phyloP scores from a whole-genome alignment of 2,329 filamentous ascomycete genomes.

The Westerdykella sp. region DNA sequence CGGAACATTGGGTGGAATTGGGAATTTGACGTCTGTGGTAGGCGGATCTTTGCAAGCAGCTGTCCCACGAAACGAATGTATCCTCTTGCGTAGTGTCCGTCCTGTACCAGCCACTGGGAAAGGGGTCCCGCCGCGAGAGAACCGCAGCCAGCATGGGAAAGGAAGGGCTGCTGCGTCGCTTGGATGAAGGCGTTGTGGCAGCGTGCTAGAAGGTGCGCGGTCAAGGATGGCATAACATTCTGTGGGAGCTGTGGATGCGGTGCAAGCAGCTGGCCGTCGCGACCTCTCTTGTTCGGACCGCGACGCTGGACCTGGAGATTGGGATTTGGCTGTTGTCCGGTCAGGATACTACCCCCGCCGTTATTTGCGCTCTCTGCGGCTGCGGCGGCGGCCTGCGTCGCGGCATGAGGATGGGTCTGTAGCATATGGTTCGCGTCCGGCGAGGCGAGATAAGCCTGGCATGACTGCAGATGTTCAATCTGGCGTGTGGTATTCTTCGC shows the following conservation, averaged over 20 bases:
- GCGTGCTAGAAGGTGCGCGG: conserved; percentile 50
- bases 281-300: conserved; percentile 38
- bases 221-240: conserved; percentile 45
- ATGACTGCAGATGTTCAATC: conserved; percentile 45
- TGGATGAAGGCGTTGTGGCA: conserved; percentile 44
- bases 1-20: conserved; percentile 48
- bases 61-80: conserved; percentile 62
- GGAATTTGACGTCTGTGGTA: conserved; percentile 44
- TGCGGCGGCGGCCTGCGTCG: conserved; percentile 6
- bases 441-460: conserved; percentile 41
- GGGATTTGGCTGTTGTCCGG: conserved; percentile 44
- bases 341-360: conserved; percentile 35
- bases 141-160: conserved; percentile 58
- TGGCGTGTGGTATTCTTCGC: conserved; percentile 49
- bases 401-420: neutral
- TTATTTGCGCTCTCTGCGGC: conserved; percentile 9
- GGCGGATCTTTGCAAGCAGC: conserved; percentile 56
- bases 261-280: conserved; percentile 34
- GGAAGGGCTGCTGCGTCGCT: conserved; percentile 62
- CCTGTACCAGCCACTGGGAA: conserved; percentile 64
- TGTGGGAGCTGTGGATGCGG: conserved; percentile 20
- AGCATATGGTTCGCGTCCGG: conserved; percentile 31
- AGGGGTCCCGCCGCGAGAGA: conserved; percentile 52
- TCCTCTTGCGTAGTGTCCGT: conserved; percentile 63
- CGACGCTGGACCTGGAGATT: conserved; percentile 42